Evolutionary conservation across 2,329 filamentous ascomycete genomes (phyloP), one percentile per base, ranked within the genome.

Genomic region (Atkinsonella texensis): DNA sequence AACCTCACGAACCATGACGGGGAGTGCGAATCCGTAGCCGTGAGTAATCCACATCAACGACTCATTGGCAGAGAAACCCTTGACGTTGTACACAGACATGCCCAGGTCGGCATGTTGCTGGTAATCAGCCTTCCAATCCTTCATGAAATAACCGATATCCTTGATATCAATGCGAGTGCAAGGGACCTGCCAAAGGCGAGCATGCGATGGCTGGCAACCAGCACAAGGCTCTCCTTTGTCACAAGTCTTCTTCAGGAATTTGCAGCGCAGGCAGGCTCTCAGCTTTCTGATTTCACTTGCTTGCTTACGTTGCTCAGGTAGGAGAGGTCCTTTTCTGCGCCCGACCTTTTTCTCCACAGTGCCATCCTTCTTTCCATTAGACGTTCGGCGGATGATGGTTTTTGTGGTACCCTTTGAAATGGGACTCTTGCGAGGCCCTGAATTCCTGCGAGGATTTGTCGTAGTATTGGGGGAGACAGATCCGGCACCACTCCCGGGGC

Each of bases 101-200:
- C 87, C 88, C 53, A 87, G 81, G 56, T 81, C 86, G 59, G 93
- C 80, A 65, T 96, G 90, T 60, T 89, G 85, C 71, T 95, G 89
- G 62, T 93, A 95, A 68, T 97, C 91, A 44, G 89, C 90, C 72
- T 91, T 95, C 90, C 90, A 97, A 69, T 96, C 91, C 76, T 96
- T 96, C 87, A 96, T 93, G 75, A 97, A 97, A 70, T 94, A 95
- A 43, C 83, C 87, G 62, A 97, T 95, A 63, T 97, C 91, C 78
- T 95, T 96, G 76, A 97, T 97, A 68, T 96, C 91, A 63, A 96
- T 95, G 55, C 91, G 87, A 41, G 91, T 97, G 76, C 91, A 97
- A 55, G 91, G 91, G 44, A 97, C 91, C 71, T 96, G 90, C 91
- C 91, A 97, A 49, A 97, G 77, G 57, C 91, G 84, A 56, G 91